These are phyloP conservation scores for Rugonectria rugulosa DNA, from an alignment of 2,329 filamentous ascomycete species.

Conservation along the genomic window DNA sequence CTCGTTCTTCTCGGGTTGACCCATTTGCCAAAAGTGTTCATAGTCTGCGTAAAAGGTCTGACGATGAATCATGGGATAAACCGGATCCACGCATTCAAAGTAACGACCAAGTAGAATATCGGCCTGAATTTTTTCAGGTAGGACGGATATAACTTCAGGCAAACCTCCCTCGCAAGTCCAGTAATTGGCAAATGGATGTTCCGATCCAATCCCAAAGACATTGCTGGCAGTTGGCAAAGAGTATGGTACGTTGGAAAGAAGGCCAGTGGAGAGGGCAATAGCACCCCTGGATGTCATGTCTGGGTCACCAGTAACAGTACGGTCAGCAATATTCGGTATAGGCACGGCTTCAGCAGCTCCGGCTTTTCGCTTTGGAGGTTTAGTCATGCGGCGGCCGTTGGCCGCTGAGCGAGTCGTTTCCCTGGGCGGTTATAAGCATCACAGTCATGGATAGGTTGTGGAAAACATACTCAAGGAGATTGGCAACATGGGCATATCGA, in stretches of 20 bases:
- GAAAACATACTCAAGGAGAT: slow-evolving; percentile 72
- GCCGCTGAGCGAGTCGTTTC: slow-evolving; percentile 63
- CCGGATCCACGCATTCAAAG: slow-evolving; percentile 77
- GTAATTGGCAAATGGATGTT: slow-evolving; percentile 84
- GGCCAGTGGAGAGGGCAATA: slow-evolving; percentile 63
- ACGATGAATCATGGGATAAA: slow-evolving; percentile 82
- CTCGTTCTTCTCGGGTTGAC: slow-evolving; percentile 62
- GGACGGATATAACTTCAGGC: slow-evolving; percentile 75
- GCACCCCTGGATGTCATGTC: slow-evolving; percentile 56
- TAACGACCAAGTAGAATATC: slow-evolving; percentile 72
- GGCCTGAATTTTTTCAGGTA: slow-evolving; percentile 78
- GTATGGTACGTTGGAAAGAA: slow-evolving; percentile 77
- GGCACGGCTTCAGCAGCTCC: slow-evolving; percentile 47
- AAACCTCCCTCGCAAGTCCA: slow-evolving; percentile 83
- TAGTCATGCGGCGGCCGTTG: slow-evolving; percentile 64
- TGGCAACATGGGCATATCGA: slow-evolving; percentile 78
- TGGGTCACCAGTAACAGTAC: slow-evolving; percentile 56
- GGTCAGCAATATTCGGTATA: slow-evolving; percentile 64
- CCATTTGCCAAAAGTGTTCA: slow-evolving; percentile 76
- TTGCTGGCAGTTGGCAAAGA: slow-evolving; percentile 75
- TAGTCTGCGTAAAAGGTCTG: slow-evolving; percentile 81
- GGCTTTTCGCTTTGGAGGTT: slow-evolving; percentile 62
- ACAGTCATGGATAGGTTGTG: slow-evolving; percentile 5
- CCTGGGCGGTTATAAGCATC: slow-evolving; percentile 45
- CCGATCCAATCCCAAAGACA: slow-evolving; percentile 81